Conservation (phyloP, 1,284 basidiomycete genomes). For the Melampsora abietis-canadensis region DNA sequence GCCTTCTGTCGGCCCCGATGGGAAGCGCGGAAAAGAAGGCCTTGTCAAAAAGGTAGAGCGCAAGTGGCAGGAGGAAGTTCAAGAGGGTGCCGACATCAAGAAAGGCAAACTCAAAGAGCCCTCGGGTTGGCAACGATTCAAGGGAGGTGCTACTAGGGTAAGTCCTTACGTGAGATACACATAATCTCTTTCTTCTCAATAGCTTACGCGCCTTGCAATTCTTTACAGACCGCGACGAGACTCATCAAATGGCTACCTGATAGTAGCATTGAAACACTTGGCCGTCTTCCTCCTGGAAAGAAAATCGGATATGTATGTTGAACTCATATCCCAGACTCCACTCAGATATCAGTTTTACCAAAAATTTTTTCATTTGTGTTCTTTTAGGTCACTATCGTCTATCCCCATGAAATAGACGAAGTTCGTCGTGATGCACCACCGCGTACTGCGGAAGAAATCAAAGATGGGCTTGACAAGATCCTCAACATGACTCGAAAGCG, state of each 20-base stretch:
- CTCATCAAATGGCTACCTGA: slow-evolving; percentile 28
- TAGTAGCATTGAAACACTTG: slow-evolving; percentile 25
- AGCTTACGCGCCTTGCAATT: not conserved
- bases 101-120: slow-evolving; percentile 17
- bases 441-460: slow-evolving; percentile 15
- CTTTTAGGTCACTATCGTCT: slow-evolving; percentile 24
- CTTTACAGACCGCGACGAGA: slow-evolving; percentile 16
- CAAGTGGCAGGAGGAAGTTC: slow-evolving; percentile 41
- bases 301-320: slow-evolving; percentile 26
- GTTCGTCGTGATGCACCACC: not conserved
- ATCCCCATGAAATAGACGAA: slow-evolving; percentile 36
- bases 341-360: no score
- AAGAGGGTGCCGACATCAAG: slow-evolving; percentile 38
- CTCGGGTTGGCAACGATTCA: slow-evolving; percentile 19
- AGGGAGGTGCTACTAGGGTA: slow-evolving; percentile 23
- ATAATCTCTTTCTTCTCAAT: not conserved
- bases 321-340: no score
- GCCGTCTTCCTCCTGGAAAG: slow-evolving; percentile 29
- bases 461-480: slow-evolving; percentile 23
- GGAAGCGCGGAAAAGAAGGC: slow-evolving; percentile 26
- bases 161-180: not conserved
- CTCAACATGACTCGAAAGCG: slow-evolving; percentile 11
- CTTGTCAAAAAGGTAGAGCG: slow-evolving; percentile 34
- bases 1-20: slow-evolving; percentile 17
- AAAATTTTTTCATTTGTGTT: not conserved